These are phyloP conservation scores for Hemileccinum impolitum DNA, from an alignment of 768 basidiomycete species.

Conservation along the genomic window DNA sequence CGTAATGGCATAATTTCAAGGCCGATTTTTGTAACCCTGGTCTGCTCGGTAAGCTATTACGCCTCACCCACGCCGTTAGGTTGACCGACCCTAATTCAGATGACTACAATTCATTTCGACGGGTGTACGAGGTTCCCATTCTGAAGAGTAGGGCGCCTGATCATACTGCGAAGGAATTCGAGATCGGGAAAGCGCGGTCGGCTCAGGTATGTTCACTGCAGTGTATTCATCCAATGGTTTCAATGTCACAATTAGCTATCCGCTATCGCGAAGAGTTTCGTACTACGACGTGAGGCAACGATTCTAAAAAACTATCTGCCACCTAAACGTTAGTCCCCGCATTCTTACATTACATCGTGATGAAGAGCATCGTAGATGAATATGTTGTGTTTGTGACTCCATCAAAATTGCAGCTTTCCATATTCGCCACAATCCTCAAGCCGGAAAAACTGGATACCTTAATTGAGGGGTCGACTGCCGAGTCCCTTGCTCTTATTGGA, in stretches of 20 bases:
- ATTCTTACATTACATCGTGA: not conserved
- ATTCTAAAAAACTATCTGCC: constrained; percentile 83
- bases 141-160: constrained; percentile 79
- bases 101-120: constrained; percentile 70
- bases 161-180: constrained; percentile 65
- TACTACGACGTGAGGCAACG: constrained; percentile 82
- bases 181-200: constrained; percentile 73
- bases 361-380: constrained; percentile 60
- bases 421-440: constrained; percentile 74
- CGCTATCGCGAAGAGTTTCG: constrained; percentile 79
- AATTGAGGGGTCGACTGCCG: constrained; percentile 66
- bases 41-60: constrained; percentile 57
- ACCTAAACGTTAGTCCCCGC: constrained; percentile 69
- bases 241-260: constrained; percentile 47
- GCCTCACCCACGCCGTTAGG: not conserved
- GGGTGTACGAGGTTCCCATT: constrained; percentile 86
- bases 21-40: constrained; percentile 95
- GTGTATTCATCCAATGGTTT: not conserved
- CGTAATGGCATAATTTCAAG: constrained; percentile 34
- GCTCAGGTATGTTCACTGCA: constrained; percentile 52
- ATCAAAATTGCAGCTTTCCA: constrained; percentile 73
- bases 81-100: constrained; percentile 40
- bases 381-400: constrained; percentile 97
- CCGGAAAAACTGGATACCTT: constrained; percentile 67
- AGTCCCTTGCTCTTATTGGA: constrained; percentile 77